These are phyloP conservation scores for Straminergon stramineum DNA, from an alignment of 225 moss, liverwort and hornwort genomes.

Conservation along the genomic window DNA sequence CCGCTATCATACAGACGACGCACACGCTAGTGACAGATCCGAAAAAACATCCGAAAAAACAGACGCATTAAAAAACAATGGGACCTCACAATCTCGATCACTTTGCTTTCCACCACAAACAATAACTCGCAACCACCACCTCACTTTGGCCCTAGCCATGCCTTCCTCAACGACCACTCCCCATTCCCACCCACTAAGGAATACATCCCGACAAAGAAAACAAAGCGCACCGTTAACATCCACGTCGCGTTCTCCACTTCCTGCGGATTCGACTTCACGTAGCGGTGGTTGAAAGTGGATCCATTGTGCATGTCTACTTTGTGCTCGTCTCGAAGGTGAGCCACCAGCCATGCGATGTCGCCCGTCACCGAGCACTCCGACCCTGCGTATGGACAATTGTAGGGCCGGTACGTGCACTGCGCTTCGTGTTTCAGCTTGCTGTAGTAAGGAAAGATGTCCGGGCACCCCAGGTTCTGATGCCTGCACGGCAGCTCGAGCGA, in stretches of 20 bases:
- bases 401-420: slow-evolving; percentile 91
- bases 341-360: slow-evolving; percentile 81
- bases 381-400: slow-evolving; percentile 96
- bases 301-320: slow-evolving; percentile 99
- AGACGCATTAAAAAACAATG: too few species aligned
- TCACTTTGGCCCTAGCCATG: background rate
- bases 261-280: slow-evolving; percentile 98
- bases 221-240: slow-evolving; percentile 85
- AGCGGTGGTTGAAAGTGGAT: slow-evolving; percentile 97
- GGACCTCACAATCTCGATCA: background rate
- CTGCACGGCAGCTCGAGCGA: slow-evolving; percentile 95
- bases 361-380: slow-evolving; percentile 97
- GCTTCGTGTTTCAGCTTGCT: slow-evolving; percentile 98
- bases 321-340: slow-evolving; percentile 95
- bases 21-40: background rate
- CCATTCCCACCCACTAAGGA: background rate
- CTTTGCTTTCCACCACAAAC: background rate
- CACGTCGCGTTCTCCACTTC: slow-evolving; percentile 99
- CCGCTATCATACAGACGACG: background rate
- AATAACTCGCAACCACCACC: background rate
- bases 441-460: slow-evolving; percentile 97
- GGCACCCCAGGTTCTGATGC: slow-evolving; percentile 88
- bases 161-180: background rate
- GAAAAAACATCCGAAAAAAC: background rate
- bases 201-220: background rate